Evolutionary conservation across 1,139 yeast genomes (phyloP).

Genomic region (Yamadazyma trypodendri): DNA sequence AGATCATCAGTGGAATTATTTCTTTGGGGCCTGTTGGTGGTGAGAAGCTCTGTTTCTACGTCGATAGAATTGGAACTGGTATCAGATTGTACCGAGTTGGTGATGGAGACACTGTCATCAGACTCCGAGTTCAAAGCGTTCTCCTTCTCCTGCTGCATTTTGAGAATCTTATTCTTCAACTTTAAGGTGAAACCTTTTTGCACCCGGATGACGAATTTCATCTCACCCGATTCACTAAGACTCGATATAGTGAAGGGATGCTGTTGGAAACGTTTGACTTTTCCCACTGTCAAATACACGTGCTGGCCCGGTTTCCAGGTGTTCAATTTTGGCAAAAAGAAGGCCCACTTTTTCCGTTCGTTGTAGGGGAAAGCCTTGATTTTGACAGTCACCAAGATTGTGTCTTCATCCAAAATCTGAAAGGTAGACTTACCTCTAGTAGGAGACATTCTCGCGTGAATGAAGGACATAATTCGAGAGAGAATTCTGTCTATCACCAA

Average conservation of each 20-base stretch:
- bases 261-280: conserved; percentile 36
- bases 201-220: conserved; percentile 38
- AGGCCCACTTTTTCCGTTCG: conserved; percentile 28
- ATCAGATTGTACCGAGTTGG: not conserved
- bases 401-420: conserved; percentile 42
- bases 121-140: not conserved
- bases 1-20: conserved; percentile 3
- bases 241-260: conserved; percentile 52
- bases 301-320: conserved; percentile 53
- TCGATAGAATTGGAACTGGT: conserved; percentile 5
- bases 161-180: conserved; percentile 26
- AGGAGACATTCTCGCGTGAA: conserved; percentile 38
- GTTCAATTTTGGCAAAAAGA: conserved; percentile 35
- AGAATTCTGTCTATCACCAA: conserved; percentile 45
- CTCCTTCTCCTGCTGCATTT: conserved; percentile 13
- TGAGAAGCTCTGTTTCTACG: conserved; percentile 15
- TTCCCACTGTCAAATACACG: conserved; percentile 38
- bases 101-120: not conserved
- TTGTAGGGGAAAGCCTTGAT: conserved; percentile 21
- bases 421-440: conserved; percentile 40
- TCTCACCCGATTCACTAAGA: conserved; percentile 34
- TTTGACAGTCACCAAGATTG: conserved; percentile 40
- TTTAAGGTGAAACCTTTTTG: conserved; percentile 46
- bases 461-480: conserved; percentile 26
- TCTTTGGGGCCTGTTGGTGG: conserved; percentile 4